Conservation (phyloP, 495 filamentous ascomycete genomes). For the Trichodelitschia bisporula region DNA sequence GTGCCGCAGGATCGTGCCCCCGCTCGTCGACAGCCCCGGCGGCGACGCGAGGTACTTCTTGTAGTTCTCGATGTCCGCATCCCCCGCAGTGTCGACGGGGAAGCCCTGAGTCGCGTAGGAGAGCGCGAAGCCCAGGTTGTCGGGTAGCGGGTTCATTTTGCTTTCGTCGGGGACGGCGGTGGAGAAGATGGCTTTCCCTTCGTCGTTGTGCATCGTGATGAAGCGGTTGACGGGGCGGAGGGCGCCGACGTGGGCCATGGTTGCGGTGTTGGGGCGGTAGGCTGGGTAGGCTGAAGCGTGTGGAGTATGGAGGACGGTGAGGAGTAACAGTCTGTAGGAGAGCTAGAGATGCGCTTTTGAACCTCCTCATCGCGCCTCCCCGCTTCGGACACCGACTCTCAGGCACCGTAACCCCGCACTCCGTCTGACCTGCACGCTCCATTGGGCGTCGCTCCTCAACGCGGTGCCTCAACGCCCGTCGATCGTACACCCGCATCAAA, state of each 20-base stretch:
- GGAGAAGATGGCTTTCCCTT: constrained; percentile 12
- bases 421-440: too few species aligned
- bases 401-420: too few species aligned
- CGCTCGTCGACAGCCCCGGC: constrained; percentile 3
- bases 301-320: too few species aligned
- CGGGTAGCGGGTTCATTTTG: constrained; percentile 1
- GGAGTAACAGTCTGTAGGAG: too few species aligned
- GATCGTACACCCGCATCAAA: too few species aligned
- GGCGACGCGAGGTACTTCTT: neutral
- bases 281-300: too few species aligned
- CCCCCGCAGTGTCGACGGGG: constrained; percentile 7
- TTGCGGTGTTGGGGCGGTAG: too few species aligned
- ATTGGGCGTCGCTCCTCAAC: too few species aligned
- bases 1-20: constrained; percentile 4
- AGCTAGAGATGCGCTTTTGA: too few species aligned
- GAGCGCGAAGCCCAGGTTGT: constrained; percentile 3
- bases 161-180: constrained; percentile 9
- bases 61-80: constrained; percentile 5
- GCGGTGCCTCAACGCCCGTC: too few species aligned
- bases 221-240: constrained; percentile 8
- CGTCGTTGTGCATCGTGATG: constrained; percentile 12
- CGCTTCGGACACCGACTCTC: too few species aligned
- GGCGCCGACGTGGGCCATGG: constrained; percentile 10
- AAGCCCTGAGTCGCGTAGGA: constrained; percentile 8
- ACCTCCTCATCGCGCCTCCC: too few species aligned